Base-by-base conservation (phyloP, 257 asterid species). In the Petunia secreta region DNA sequence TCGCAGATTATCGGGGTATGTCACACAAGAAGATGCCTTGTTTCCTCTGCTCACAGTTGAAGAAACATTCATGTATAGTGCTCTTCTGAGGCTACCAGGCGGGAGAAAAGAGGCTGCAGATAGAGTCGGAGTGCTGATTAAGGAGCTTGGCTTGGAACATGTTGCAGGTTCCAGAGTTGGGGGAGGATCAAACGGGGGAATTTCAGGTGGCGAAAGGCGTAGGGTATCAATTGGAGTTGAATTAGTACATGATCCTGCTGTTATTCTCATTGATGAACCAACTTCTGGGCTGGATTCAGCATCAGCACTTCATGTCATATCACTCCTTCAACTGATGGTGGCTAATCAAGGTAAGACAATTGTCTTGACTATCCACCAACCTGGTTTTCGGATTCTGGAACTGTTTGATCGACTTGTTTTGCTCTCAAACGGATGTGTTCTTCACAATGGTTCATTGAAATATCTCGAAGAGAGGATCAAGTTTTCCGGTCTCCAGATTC, bases 241-340 rank as follows among this genome's bases (percentile, higher is more conserved):
- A 62, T 46, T 94, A 40, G 94, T 94, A 68, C 97, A 92, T 37
- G 88, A 92, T 69, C 98, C 98, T 1, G 80, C 86, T 3, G 90
- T 92, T 2, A 73, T 94, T 50, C 87, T 92, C 81, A 75, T 94
- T 11, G 98, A 94, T 60, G 98, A 94, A 77, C 97, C 97, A 0
- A 94, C 98, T 34, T 92, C 98, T 0, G 98, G 98, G 5, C 79
- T 94, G 60, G 98, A 94, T 80, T 94, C 98, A 6, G 87, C 93
- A 0, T 92, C 98, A 14, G 98, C 98, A 14, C 90, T 94, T 67
- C 93, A 87, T 58, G 84, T 94, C 1, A 59, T 92, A 13, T 79
- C 92, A 4, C 68, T 91, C 48, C 87, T 94, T 40, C 89, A 86
- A 80, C 55, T 77, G 5, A 90, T 92, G 93, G 96, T 85, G 1